Conservation (phyloP, 345 rosid species). For the Chamaenerion angustifolium region DNA sequence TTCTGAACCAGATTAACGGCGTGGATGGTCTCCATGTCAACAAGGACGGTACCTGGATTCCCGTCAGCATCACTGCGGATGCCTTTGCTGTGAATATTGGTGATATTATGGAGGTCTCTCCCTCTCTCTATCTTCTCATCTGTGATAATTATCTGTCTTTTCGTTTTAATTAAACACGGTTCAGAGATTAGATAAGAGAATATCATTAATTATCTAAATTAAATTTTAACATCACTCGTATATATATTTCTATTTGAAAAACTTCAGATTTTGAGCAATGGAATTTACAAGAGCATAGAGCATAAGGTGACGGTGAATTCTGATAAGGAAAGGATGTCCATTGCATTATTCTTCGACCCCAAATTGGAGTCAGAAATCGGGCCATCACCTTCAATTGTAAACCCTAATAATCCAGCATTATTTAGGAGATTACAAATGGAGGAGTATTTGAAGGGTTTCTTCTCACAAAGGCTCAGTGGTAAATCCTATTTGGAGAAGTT, state of each 20-base stretch:
- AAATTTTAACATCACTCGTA: too few relatives aligned
- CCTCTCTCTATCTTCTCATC: too few relatives aligned
- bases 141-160: too few relatives aligned
- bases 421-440: neutral
- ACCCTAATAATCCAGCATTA: neutral
- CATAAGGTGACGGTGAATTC: slow-evolving; percentile 2
- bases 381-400: slow-evolving; percentile 6
- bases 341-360: slow-evolving; percentile 1
- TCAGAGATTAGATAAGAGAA: too few relatives aligned
- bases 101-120: slow-evolving; percentile 8
- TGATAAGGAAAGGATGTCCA: slow-evolving; percentile 2
- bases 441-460: neutral
- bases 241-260: too few relatives aligned
- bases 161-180: too few relatives aligned
- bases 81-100: slow-evolving; percentile 14
- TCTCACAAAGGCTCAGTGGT: neutral
- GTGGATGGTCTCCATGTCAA: slow-evolving; percentile 12
- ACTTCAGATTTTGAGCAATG: slow-evolving; percentile 3
- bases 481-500: neutral
- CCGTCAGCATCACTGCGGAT: slow-evolving; percentile 6
- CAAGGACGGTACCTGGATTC: slow-evolving; percentile 13
- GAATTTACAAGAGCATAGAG: slow-evolving; percentile 2
- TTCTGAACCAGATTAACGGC: slow-evolving; percentile 15
- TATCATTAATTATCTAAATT: too few relatives aligned
- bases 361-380: slow-evolving; percentile 2